Percentiles rank a stretch among this genome's conserved stretches.
These are phyloP conservation scores for Cytospora schulzeri DNA, from an alignment of 2,329 filamentous ascomycete species.

Conservation along the genomic window DNA sequence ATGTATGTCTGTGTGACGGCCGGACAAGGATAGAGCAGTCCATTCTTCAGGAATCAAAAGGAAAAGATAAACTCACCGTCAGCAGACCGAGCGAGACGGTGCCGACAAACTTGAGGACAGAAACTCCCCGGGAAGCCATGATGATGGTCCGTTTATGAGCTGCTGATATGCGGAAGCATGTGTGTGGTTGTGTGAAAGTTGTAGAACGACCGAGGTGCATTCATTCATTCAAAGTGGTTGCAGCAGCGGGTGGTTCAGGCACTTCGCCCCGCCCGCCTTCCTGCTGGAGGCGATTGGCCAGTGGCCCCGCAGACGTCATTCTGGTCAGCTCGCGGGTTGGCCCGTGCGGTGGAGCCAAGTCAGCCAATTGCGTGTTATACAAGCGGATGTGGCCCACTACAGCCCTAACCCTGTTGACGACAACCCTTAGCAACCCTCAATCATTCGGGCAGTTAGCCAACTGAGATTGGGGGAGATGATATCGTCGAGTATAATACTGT, in stretches of 20 bases:
- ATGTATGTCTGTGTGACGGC: neutral
- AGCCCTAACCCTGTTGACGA: neutral
- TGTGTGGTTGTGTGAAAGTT: constrained; percentile 6
- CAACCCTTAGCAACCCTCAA: neutral
- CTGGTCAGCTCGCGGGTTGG: neutral
- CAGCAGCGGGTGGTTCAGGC: constrained; percentile 9
- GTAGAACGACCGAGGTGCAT: neutral
- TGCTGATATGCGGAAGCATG: constrained; percentile 18
- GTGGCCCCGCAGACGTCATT: neutral
- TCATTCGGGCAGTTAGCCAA: neutral
- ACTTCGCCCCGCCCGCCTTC: neutral
- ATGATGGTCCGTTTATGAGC: constrained; percentile 32
- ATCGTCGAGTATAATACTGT: too few species aligned
- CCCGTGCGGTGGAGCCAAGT: neutral
- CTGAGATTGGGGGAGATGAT: neutral
- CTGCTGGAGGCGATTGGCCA: neutral
- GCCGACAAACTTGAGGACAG: constrained; percentile 88
- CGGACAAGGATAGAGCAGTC: too few species aligned
- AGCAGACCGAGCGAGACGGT: constrained; percentile 85
- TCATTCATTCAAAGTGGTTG: neutral
- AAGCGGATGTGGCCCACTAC: neutral
- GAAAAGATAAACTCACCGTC: constrained; percentile 63
- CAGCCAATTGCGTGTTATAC: constrained; percentile 1
- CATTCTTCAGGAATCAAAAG: neutral
- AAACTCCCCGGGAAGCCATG: constrained; percentile 72